Evolutionary conservation across 164 flowering plant species (phyloP), one percentile per base, ranked within the genome.

Genomic region (Hamamelis virginiana): DNA sequence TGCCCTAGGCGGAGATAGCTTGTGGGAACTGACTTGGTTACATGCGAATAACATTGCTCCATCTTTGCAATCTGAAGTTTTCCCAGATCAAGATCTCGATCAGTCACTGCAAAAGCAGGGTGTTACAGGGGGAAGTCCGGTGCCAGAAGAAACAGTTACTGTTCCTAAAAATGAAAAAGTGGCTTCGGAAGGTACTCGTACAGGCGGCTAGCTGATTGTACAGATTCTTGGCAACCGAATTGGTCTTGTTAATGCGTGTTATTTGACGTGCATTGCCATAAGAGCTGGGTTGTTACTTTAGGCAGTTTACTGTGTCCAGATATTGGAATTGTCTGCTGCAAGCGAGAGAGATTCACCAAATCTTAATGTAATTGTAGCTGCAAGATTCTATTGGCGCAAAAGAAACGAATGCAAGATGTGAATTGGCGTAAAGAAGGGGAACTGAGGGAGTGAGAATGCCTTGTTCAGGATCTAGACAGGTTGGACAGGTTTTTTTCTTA

Each of bases 1-100:
- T 69, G 83, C 80, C 38, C 13, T 72, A 19, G 78, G 73, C n/a
- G 86, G 81, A 28, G 89, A 87, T 64, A 84, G 85, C 76, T 72
- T 85, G 22, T 87, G 91, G 91, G 79, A 85, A 55, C 69, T 81
- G 28, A 85, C 91, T 12, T 87, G 91, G 91, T 74, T 78, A 10
- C 87, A 81, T 69, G 85, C 85, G 60, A 83, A 87, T 21, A 80
- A 81, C 63, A 79, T 85, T 53, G 69, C 82, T 19, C 86, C 87
- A 1, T 80, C 86, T 16, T 56, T 87, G 75, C 85, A 85, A 62
- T 50, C 71, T 23, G 87, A 83, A 72, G 81, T 87, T 38, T 87
- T 85, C 63, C 81, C 89, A 25, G 78, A 65, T 57, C 78, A 72
- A 27, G 82, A 76, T 26, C 41, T 60, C 25, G 78, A 78, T 70